These are phyloP conservation scores for Tuber indicum DNA, from an alignment of 495 filamentous ascomycete genomes.

Conservation along the genomic window DNA sequence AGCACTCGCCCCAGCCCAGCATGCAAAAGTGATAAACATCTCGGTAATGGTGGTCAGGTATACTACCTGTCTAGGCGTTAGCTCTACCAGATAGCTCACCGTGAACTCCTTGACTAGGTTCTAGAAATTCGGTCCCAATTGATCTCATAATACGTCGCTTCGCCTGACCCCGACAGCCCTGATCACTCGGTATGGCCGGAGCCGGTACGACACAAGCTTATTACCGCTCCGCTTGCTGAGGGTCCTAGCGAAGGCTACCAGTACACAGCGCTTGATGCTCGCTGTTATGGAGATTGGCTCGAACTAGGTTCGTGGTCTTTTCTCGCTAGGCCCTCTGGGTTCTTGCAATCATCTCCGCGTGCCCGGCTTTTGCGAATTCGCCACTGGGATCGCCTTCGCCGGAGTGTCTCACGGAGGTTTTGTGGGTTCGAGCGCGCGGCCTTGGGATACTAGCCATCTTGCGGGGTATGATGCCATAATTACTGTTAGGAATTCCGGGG, in stretches of 20 bases:
- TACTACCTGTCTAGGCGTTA: slow-evolving; percentile 50
- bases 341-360: slow-evolving; percentile 55
- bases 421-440: slow-evolving; percentile 49
- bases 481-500: no score
- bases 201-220: slow-evolving; percentile 28
- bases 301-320: slow-evolving; percentile 50
- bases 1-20: slow-evolving; percentile 57
- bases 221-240: slow-evolving; percentile 32
- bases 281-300: slow-evolving; percentile 51
- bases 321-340: slow-evolving; percentile 51
- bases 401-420: slow-evolving; percentile 54
- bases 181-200: slow-evolving; percentile 25
- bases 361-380: slow-evolving; percentile 54
- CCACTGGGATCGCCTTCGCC: slow-evolving; percentile 50
- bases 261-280: slow-evolving; percentile 27
- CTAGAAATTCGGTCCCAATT: slow-evolving; percentile 56
- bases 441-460: slow-evolving; percentile 53
- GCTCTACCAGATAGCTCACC: slow-evolving; percentile 48
- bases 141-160: slow-evolving; percentile 50
- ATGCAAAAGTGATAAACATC: slow-evolving; percentile 52
- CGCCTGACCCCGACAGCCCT: slow-evolving; percentile 47
- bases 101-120: slow-evolving; percentile 48
- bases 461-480: slow-evolving; percentile 18
- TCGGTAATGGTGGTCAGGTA: slow-evolving; percentile 52
- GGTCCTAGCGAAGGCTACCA: slow-evolving; percentile 29